These are phyloP conservation scores for Ophidiomyces ophidiicola DNA, from an alignment of 2,329 filamentous ascomycete species.

Conservation along the genomic window DNA sequence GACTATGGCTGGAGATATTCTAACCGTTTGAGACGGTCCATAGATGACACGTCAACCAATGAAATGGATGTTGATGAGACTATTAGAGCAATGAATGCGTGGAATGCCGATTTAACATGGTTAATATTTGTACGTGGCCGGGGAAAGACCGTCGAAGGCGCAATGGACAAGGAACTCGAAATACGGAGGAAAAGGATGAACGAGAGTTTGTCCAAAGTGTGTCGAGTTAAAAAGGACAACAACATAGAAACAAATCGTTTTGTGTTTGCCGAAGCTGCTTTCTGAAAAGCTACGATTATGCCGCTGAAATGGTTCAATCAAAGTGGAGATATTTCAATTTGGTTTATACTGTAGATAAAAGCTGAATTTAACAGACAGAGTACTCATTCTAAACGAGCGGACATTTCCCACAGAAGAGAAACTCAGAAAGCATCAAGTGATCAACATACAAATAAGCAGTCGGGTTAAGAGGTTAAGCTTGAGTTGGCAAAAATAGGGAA, in stretches of 20 bases:
- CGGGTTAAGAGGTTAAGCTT: too few relatives aligned
- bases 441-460: too few relatives aligned
- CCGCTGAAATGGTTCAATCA: not conserved
- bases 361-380: too few relatives aligned
- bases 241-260: not conserved
- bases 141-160: not conserved
- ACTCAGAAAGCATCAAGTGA: too few relatives aligned
- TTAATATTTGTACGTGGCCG: slow-evolving; percentile 25
- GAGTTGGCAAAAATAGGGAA: too few relatives aligned
- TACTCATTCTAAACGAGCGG: too few relatives aligned
- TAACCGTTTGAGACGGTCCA: not conserved
- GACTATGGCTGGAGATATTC: slow-evolving; percentile 11
- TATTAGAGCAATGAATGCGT: slow-evolving; percentile 31
- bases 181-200: slow-evolving; percentile 25
- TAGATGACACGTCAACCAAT: slow-evolving; percentile 1
- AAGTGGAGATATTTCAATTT: slow-evolving; percentile 8
- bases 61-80: slow-evolving; percentile 24
- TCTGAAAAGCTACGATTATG: slow-evolving; percentile 11
- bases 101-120: slow-evolving; percentile 34
- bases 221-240: not conserved
- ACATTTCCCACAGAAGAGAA: too few relatives aligned
- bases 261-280: slow-evolving; percentile 23
- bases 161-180: slow-evolving; percentile 15
- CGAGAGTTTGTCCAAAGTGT: slow-evolving; percentile 15
- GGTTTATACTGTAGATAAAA: too few relatives aligned